Percentiles rank a stretch among this genome's conserved stretches.
These are phyloP conservation scores for Chrysoporthe cubensis DNA, from an alignment of 2,329 filamentous ascomycete species.

Conservation along the genomic window DNA sequence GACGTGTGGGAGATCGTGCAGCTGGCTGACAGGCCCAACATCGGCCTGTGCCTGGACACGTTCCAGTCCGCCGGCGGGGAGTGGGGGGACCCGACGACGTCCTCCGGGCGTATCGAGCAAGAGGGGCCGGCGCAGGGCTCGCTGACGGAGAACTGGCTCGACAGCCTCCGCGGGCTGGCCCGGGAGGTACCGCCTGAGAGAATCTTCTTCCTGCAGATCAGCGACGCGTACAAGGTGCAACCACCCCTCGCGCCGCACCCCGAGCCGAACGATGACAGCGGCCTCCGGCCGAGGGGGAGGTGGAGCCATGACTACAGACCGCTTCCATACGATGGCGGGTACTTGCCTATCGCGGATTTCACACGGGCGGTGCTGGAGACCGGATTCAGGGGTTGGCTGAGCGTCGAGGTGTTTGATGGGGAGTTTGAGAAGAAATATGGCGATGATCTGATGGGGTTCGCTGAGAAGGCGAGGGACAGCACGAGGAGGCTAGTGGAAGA, in stretches of 20 bases:
- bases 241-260: constrained; percentile 55
- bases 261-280: constrained; percentile 47
- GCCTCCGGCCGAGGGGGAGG: constrained; percentile 61
- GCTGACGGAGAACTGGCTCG: constrained; percentile 53
- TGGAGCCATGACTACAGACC: constrained; percentile 77
- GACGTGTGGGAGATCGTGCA: constrained; percentile 71
- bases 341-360: constrained; percentile 69
- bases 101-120: constrained; percentile 60
- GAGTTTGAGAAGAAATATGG: constrained; percentile 38
- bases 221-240: constrained; percentile 70
- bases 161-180: constrained; percentile 60
- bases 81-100: constrained; percentile 71
- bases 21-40: constrained; percentile 64
- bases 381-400: constrained; percentile 46
- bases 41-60: constrained; percentile 77
- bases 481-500: constrained; percentile 19
- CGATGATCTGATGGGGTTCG: constrained; percentile 35
- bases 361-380: constrained; percentile 68
- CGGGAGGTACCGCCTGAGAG: constrained; percentile 66
- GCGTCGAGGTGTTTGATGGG: constrained; percentile 39
- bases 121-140: constrained; percentile 43
- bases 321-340: constrained; percentile 71
- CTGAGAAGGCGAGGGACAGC: constrained; percentile 32
- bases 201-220: constrained; percentile 76
- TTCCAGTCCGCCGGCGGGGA: constrained; percentile 77